Evolutionary conservation across 129 eudicot genomes (phyloP), one percentile per base, ranked within the genome.

Genomic region (Arctium minus): DNA sequence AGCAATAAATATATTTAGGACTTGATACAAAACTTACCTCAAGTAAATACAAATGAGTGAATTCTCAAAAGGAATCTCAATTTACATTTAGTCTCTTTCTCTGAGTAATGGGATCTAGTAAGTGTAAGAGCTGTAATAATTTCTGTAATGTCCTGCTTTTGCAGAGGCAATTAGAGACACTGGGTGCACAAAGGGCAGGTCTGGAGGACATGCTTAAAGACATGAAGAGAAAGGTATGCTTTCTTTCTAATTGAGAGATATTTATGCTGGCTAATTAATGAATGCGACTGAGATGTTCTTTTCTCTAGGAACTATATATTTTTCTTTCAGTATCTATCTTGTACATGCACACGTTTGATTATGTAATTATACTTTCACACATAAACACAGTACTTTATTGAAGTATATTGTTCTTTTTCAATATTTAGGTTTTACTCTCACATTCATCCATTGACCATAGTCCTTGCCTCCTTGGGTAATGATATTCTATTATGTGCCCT

Each of bases 121-220:
- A 64, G 12, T 64, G 70, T 15, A 53, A 17, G 27, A 53, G 32
- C 40, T 73, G 35, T 29, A 74, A 74, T 74, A 22, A 39, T 33
- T 33, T 36, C 13, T 72, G 13, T 33, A 36, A 17, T 8, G 10
- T 44, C 48, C 17, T 53, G 56, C 68, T 31, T 86, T 74, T 89
- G 85, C 89, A 94, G 98, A 89, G 91, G 88, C 96, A 94, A 81
- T 82, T 92, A 89, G 97, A 94, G 87, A 88, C 87, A 62, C 89
- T 94, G 73, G 98, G 98, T 56, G 88, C 97, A 73, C 93, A 92
- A 75, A 87, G 97, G 82, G 98, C 98, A 70, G 97, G 98, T 17
- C 94, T 94, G 80, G 98, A 94, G 77, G 98, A 94, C 89, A 94
- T 92, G 97, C 90, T 94, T 69, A 94, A 94, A 89, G 98, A 94